Percentiles rank a stretch among this genome's conserved stretches.
phyloP scores from a whole-genome alignment of 1,284 basidiomycete species.

The Gymnopus androsaceus region DNA sequence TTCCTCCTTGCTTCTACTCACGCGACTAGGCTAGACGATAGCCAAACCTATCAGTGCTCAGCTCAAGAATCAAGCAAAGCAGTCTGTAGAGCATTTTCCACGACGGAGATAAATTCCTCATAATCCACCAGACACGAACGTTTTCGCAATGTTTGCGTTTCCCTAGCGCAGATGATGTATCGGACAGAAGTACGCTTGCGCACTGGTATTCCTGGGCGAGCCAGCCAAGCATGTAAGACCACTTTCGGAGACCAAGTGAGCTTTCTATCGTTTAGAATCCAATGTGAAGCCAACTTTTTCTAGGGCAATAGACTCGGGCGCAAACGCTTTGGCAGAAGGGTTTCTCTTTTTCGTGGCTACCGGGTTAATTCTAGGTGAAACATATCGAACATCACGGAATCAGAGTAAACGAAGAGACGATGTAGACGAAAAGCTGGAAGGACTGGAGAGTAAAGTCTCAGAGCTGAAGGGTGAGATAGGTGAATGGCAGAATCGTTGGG shows the following conservation, averaged over 20 bases:
- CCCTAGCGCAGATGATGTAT: constrained; percentile 82
- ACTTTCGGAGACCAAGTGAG: constrained; percentile 79
- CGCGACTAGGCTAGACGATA: constrained; percentile 55
- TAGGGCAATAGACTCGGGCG: constrained; percentile 88
- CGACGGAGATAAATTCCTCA: neutral
- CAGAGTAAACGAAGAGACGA: constrained; percentile 73
- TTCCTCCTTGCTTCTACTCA: neutral
- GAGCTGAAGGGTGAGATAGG: constrained; percentile 47
- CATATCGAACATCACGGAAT: constrained; percentile 75
- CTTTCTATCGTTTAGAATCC: neutral
- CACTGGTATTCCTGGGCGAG: constrained; percentile 79
- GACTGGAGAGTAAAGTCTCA: constrained; percentile 49
- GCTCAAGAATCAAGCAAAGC: constrained; percentile 76
- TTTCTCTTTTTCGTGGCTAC: constrained; percentile 85
- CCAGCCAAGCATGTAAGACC: constrained; percentile 77
- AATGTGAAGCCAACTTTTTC: neutral
- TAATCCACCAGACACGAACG: constrained; percentile 62
- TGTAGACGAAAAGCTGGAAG: constrained; percentile 75
- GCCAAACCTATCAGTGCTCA: constrained; percentile 82
- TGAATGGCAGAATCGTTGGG: constrained; percentile 46
- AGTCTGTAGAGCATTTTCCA: constrained; percentile 49
- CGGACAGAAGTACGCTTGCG: constrained; percentile 76
- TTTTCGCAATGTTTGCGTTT: constrained; percentile 76
- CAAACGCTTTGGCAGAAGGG: constrained; percentile 83
- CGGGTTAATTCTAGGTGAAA: constrained; percentile 75